Conservation (phyloP, 2,329 filamentous ascomycete species). For the Phialemoniopsis sp. region DNA sequence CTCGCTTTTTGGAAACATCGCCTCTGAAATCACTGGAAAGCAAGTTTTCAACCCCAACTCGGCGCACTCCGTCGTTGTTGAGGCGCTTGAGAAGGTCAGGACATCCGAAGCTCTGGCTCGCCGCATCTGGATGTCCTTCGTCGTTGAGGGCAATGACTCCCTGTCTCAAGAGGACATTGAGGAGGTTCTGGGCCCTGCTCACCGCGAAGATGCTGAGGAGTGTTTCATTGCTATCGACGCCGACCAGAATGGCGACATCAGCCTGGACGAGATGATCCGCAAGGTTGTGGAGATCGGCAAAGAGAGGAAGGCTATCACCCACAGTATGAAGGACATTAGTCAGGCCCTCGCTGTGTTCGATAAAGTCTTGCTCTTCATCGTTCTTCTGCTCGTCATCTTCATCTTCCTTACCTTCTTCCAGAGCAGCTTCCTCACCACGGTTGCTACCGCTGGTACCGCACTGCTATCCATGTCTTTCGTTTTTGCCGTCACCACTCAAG, state of each 20-base stretch:
- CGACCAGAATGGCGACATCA: conserved; percentile 91
- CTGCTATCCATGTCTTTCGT: conserved; percentile 95
- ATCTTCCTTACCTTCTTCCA: conserved; percentile 90
- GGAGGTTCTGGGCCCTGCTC: conserved; percentile 78
- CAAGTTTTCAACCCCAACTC: conserved; percentile 91
- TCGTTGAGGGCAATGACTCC: conserved; percentile 80
- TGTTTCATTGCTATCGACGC: conserved; percentile 77
- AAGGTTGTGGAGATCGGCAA: conserved; percentile 80
- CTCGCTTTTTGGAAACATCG: conserved; percentile 87
- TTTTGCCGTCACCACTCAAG: conserved; percentile 86
- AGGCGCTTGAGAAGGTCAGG: conserved; percentile 79
- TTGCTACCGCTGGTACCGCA: conserved; percentile 86
- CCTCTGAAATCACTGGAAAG: conserved; percentile 92
- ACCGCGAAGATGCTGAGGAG: conserved; percentile 77
- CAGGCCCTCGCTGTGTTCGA: conserved; percentile 91
- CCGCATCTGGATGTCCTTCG: conserved; percentile 97
- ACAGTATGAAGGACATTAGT: conserved; percentile 96
- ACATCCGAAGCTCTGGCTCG: conserved; percentile 90
- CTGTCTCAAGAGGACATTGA: conserved; percentile 77
- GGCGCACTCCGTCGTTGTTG: conserved; percentile 82
- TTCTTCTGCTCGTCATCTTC: conserved; percentile 76
- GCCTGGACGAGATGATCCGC: conserved; percentile 89
- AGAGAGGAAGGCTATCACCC: conserved; percentile 81
- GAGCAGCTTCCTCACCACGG: conserved; percentile 75
- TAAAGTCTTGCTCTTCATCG: conserved; percentile 75